phyloP scores from a whole-genome alignment of 345 rosid species.

The Stellera chamaejasme region DNA sequence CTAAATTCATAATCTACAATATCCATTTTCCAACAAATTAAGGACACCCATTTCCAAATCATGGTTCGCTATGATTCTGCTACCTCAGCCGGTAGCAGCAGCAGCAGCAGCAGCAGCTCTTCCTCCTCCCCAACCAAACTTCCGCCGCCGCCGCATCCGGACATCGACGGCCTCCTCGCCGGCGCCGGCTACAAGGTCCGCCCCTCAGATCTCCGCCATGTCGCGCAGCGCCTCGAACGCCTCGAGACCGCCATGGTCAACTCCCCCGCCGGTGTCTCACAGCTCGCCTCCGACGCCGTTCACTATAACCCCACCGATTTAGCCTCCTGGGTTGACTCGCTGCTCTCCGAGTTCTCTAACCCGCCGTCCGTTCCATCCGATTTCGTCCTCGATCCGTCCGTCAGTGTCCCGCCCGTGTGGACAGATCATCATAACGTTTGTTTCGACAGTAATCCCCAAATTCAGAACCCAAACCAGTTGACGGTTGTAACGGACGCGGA shows the following conservation, averaged over 20 bases:
- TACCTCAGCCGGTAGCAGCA: conserved; percentile 15
- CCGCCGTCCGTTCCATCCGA: conserved; percentile 25
- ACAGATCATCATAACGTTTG: conserved; percentile 11
- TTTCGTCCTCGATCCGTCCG: conserved; percentile 15
- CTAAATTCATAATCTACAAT: background rate
- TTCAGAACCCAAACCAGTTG: conserved; percentile 12
- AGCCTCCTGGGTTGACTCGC: conserved; percentile 57
- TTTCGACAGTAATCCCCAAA: conserved; percentile 8
- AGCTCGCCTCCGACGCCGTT: conserved; percentile 37
- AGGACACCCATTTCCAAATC: background rate
- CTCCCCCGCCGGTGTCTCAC: conserved; percentile 34
- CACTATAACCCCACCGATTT: conserved; percentile 60
- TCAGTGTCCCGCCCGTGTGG: conserved; percentile 19
- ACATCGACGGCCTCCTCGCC: conserved; percentile 47
- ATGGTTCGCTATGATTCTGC: conserved; percentile 33
- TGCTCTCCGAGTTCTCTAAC: conserved; percentile 43
- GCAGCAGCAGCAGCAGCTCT: conserved; percentile 19
- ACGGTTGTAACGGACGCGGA: conserved; percentile 36
- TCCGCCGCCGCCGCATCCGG: conserved; percentile 10
- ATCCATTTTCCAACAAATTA: too few species aligned
- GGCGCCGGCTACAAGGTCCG: conserved; percentile 60
- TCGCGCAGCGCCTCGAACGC: conserved; percentile 53
- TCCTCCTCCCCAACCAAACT: conserved; percentile 28
- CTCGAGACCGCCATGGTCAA: conserved; percentile 54
- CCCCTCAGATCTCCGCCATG: conserved; percentile 47